Base-by-base conservation (phyloP, 148 eudicot genomes). In the Agrostemma githago region DNA sequence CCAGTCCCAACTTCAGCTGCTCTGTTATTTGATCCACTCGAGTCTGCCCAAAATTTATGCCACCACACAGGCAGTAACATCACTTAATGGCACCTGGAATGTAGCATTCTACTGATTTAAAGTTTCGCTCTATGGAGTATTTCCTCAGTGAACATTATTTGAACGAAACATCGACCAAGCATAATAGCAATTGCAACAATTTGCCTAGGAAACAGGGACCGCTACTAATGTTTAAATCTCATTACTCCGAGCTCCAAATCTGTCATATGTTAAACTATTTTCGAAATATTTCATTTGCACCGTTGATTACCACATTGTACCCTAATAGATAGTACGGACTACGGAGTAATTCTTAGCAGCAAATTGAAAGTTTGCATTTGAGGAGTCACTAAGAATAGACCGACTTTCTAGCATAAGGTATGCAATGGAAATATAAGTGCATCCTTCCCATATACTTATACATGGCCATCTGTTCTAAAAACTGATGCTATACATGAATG, bases 11-110 rank as follows among this genome's bases (percentile, higher is more conserved):
- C 70, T 80, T 87, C 72, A 91, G 81, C 73, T 83, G 88, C 62
- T 89, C 83, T 0, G 92, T 80, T 65, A 94, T 89, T 89, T 94
- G 98, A 76, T 88, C 90, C 72, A 94, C 85, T 85, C 97, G 85
- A 86, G 88, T 87, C 97, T 94, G 98, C 84, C 84, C 86, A 91
- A 91, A 89, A 85, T 84, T 83, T 74, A 80, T 84, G 80, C 83
- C 88, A 88, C 83, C 92, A 86, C 72, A 86, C 77, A 87, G 89
- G 84, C 74, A 81, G 88, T 82, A 83, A 82, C 80, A 82, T 89
- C 86, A 90, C 85, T 86, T 82, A 85, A 79, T 81, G 83, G 70
- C 81, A 83, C 87, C 86, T 84, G 86, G 87, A 80, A 79, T 67
- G 71, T 67, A 67, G 42, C 20, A 42, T 43, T 43, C 44, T 43